Evolutionary conservation across 345 rosid species (phyloP).

Genomic region (Ricinus communis): DNA sequence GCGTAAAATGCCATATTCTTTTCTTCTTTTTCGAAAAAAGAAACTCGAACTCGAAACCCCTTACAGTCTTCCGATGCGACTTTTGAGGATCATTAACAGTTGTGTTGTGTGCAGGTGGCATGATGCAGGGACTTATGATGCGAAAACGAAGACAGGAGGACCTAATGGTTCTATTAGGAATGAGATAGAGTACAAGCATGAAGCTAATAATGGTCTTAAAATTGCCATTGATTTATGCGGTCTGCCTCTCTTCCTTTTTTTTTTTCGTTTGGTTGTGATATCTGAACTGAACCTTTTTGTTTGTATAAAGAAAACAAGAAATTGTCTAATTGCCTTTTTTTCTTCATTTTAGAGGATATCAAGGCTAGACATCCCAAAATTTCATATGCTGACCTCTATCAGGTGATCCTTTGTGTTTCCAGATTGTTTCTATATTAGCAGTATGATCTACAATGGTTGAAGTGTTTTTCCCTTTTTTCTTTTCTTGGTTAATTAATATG

Average conservation of each 20-base stretch:
- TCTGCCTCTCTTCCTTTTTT: slow-evolving; percentile 25
- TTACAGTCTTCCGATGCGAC: no score
- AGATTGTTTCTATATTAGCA: no score
- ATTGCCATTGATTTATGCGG: slow-evolving; percentile 73
- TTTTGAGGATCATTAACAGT: no score
- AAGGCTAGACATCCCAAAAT: slow-evolving; percentile 62
- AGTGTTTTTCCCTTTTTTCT: no score
- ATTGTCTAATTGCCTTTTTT: background rate
- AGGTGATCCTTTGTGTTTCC: no score
- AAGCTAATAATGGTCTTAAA: slow-evolving; percentile 58
- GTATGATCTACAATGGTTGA: no score
- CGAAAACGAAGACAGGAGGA: slow-evolving; percentile 77
- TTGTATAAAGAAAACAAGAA: no score
- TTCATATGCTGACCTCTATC: slow-evolving; percentile 79
- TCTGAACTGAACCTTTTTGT: no score
- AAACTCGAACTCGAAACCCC: no score
- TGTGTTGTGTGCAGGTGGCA: slow-evolving; percentile 60
- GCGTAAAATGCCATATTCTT: slow-evolving; percentile 48
- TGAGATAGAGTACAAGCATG: slow-evolving; percentile 47
- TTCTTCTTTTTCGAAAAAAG: no score
- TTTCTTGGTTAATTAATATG: no score
- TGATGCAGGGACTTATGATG: slow-evolving; percentile 91
- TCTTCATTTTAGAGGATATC: slow-evolving; percentile 51
- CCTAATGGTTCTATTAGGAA: slow-evolving; percentile 78
- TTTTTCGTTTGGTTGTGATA: no score